These are phyloP conservation scores for Chimonanthus praecox DNA, from an alignment of 164 flowering plant species.

Conservation along the genomic window DNA sequence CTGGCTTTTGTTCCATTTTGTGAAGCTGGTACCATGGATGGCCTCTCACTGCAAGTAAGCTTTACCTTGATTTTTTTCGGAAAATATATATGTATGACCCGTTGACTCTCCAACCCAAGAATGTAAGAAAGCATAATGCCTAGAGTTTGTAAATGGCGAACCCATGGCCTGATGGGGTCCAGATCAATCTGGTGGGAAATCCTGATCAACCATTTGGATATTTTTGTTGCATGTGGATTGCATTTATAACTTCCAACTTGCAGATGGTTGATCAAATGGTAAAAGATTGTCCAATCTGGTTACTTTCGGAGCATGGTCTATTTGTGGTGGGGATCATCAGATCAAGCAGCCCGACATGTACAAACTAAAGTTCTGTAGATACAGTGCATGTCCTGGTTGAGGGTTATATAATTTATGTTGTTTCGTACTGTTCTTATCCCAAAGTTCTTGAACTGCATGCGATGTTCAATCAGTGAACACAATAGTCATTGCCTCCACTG, in stretches of 20 bases:
- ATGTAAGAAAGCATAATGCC: background rate
- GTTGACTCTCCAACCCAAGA: background rate
- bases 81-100: background rate
- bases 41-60: constrained; percentile 79
- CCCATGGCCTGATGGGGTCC: background rate
- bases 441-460: background rate
- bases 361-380: background rate
- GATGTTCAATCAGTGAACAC: background rate
- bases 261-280: background rate
- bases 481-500: background rate
- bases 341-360: background rate
- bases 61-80: background rate
- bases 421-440: background rate
- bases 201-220: background rate
- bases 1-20: constrained; percentile 91
- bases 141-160: background rate
- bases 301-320: background rate
- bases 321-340: background rate
- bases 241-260: no score
- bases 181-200: background rate
- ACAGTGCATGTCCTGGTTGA: background rate
- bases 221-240: no score
- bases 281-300: background rate
- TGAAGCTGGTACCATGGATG: constrained; percentile 83
- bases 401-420: background rate